Evolutionary conservation across 352 stramenopile species (phyloP), one percentile per base, ranked within the genome.

Genomic region (Globisporangium recalcitrans): DNA sequence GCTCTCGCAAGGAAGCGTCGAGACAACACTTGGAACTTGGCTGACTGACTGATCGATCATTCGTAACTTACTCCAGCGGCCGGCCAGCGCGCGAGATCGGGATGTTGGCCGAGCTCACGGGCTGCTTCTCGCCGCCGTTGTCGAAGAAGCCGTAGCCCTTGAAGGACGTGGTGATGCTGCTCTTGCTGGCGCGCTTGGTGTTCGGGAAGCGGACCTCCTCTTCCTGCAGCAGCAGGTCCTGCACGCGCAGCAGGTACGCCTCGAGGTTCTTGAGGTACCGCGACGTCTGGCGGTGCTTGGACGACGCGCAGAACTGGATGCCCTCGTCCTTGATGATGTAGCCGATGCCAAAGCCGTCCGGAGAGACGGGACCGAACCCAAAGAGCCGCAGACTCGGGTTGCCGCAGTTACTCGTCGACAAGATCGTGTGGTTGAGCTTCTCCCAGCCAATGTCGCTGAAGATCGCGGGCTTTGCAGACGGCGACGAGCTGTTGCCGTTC

Each of bases 281-380:
- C 57, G 82, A 73, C 3, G 85, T 95, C 60, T 93, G 85, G 26
- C 85, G 81, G 65, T 95, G 85, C 58, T 89, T 87, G 32, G 81
- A 93, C 24, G 79, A 85, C 19, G 82, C 85, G 59, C 85, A 95
- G 67, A 95, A 87, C 69, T 97, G 85, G 53, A 98, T 85, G 62
- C 89, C 85, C 64, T 95, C 76, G 64, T 98, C 93, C 69, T 98
- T 98, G 74, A 98, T 99, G 61, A 99, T 98, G 78, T 99, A 99
- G 52, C 96, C 96, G 54, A 99, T 97, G 55, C 95, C 95, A 75
- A 98, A 98, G 34, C 96, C 96, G 67, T 98, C 91, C 13, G 86
- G 72, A 51, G 97, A 92, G 22, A 98, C 91, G 1, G 92, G 90
- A 9, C 91, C 92, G 71, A 98, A 98, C 32, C 95, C 93, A 76